Conservation (phyloP, 2,329 filamentous ascomycete genomes). For the Fusarium devonianum region DNA sequence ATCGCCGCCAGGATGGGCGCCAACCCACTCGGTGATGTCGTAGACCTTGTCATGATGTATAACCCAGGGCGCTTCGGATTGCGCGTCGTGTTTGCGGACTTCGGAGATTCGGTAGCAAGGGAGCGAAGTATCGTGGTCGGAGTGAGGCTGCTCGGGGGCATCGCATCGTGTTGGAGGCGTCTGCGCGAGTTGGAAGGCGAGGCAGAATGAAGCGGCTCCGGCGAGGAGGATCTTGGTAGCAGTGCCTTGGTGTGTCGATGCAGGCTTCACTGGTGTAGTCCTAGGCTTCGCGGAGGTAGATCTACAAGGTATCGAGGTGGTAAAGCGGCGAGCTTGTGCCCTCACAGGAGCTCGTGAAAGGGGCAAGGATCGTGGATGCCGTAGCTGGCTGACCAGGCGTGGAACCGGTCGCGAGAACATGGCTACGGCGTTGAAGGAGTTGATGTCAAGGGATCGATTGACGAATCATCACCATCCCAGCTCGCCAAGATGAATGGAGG, state of each 20-base stretch:
- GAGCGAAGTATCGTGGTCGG: slow-evolving; percentile 50
- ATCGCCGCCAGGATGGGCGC: slow-evolving; percentile 70
- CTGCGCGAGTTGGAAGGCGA: slow-evolving; percentile 31
- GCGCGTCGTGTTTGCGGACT: slow-evolving; percentile 60
- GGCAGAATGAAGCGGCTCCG: slow-evolving; percentile 27
- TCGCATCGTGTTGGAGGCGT: slow-evolving; percentile 33
- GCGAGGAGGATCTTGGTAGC: slow-evolving; percentile 19
- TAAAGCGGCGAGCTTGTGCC: slow-evolving; percentile 23
- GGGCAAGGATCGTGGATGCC: slow-evolving; percentile 13
- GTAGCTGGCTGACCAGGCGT: slow-evolving; percentile 20
- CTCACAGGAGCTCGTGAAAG: slow-evolving; percentile 11
- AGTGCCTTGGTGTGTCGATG: slow-evolving; percentile 5
- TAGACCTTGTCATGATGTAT: slow-evolving; percentile 70
- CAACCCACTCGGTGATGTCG: slow-evolving; percentile 74
- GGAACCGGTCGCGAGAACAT: slow-evolving; percentile 28
- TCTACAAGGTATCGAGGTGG: slow-evolving; percentile 2
- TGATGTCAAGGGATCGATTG: not conserved
- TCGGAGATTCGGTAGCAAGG: slow-evolving; percentile 60
- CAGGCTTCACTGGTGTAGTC: no score
- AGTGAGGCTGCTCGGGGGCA: slow-evolving; percentile 1
- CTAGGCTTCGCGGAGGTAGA: not conserved
- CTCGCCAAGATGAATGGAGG: not conserved
- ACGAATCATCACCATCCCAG: slow-evolving; percentile 16
- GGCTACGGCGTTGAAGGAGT: slow-evolving; percentile 1
- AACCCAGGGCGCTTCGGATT: slow-evolving; percentile 67